Conservation (phyloP, 805 yeast genomes). For the Ogataea pini region DNA sequence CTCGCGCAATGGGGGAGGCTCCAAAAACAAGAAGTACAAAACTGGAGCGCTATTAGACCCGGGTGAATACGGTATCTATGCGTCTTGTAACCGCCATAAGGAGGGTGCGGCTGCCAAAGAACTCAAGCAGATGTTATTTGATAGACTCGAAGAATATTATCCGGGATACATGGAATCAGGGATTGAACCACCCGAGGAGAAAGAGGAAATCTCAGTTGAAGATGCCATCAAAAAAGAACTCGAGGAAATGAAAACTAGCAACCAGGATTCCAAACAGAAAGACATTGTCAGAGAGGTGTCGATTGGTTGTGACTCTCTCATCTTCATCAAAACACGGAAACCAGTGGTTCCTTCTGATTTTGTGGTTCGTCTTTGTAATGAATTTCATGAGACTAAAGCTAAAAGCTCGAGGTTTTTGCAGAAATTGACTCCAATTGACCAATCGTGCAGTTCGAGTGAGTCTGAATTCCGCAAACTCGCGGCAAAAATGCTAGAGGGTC, state of each 20-base stretch:
- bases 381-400: constrained; percentile 47
- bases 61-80: constrained; percentile 82
- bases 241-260: constrained; percentile 52
- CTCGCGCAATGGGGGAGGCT: constrained; percentile 19
- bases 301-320: constrained; percentile 77
- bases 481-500: constrained; percentile 14
- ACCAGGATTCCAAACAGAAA: constrained; percentile 42
- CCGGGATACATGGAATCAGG: constrained; percentile 25
- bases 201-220: constrained; percentile 61
- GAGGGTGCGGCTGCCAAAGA: constrained; percentile 81
- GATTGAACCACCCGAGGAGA: constrained; percentile 36
- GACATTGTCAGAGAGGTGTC: constrained; percentile 58
- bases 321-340: constrained; percentile 75
- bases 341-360: constrained; percentile 80
- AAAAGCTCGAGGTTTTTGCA: constrained; percentile 75
- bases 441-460: constrained; percentile 69
- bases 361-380: constrained; percentile 63
- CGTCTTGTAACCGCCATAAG: constrained; percentile 80
- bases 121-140: constrained; percentile 57
- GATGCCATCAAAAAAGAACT: constrained; percentile 74
- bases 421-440: constrained; percentile 76
- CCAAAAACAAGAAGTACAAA: constrained; percentile 42
- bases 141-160: constrained; percentile 49
- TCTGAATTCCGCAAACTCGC: constrained; percentile 65
- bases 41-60: constrained; percentile 65